Evolutionary conservation across 306 rosid species (phyloP).

Genomic region (Casuarina glauca): DNA sequence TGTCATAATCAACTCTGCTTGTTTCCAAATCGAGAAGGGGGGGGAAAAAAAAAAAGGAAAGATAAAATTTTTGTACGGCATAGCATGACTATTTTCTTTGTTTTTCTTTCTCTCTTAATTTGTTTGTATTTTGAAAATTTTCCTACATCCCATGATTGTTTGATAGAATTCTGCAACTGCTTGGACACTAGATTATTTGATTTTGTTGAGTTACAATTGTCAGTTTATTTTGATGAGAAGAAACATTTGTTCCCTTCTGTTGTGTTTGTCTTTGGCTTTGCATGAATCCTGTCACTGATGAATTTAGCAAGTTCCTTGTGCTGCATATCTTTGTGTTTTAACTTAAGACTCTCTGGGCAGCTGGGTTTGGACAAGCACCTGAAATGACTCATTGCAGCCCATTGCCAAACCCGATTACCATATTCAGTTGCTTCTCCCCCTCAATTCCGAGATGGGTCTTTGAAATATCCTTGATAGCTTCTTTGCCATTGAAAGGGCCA

Average conservation of each 20-base stretch:
- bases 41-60: background rate
- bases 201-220: constrained; percentile 36
- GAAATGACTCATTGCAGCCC: background rate
- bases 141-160: constrained; percentile 23
- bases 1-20: constrained; percentile 21
- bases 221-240: constrained; percentile 30
- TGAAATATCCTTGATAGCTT: background rate
- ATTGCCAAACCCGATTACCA: background rate
- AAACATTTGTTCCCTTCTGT: background rate
- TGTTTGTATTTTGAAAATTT: constrained; percentile 27
- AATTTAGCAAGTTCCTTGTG: background rate
- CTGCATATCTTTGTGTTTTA: background rate
- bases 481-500: background rate
- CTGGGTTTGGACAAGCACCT: background rate
- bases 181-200: constrained; percentile 28
- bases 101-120: constrained; percentile 3
- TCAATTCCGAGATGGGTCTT: background rate
- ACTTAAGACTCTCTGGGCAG: background rate
- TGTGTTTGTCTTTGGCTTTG: background rate
- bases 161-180: constrained; percentile 26
- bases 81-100: background rate
- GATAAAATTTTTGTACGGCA: constrained; percentile 26
- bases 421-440: background rate
- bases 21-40: constrained; percentile 19
- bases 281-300: background rate